Evolutionary conservation across 768 basidiomycete species (phyloP), one percentile per base, ranked within the genome.

Genomic region (Mycena amicta): DNA sequence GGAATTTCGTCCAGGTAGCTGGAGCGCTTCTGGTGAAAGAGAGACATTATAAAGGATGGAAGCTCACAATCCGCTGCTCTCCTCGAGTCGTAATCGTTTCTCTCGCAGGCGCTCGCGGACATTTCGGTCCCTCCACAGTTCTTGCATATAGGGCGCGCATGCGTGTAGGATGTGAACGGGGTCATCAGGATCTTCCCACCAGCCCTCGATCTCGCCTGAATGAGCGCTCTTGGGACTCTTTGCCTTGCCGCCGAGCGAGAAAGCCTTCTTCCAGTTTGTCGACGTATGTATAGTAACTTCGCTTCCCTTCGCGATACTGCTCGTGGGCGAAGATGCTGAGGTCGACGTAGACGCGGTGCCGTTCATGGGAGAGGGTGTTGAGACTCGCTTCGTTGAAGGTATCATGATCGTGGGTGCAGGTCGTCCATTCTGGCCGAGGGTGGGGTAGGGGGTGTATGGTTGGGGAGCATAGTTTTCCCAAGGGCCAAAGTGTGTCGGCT

Each of bases 111-210:
- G 78, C 67, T 81, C 77, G 64, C 78, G 79, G 56, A 94, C 90
- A 57, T 75, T 80, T n/a, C 77, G 67, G 71, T 93, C 90, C 66
- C 79, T 78, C 92, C 92, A 94, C 47, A 94, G 78, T 58, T 88
- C 83, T 61, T 79, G 65, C 86, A 94, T 93, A 45, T 79, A 78
- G 56, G 80, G 78, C 11, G 83, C 82, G 68, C 82, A 87, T 16
- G 81, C 79, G 66, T 87, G 79, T 25, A 93, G 74, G 52, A 83
- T 71, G 70, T 93, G 91, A 49, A 90, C 88, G 37, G 90, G 90
- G 71, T 92, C 90, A 5, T 85, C 81, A 26, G 89, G 90, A 74
- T 93, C 89, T 72, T 90, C 89, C 89, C 89, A 90, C 90, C 90
- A 92, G 29, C 88, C 88, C 66, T 83, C 82, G 51, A 90, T 82